These are phyloP conservation scores for Saccharomycopsis lassenensis DNA, from an alignment of 805 yeast species.

Conservation along the genomic window DNA sequence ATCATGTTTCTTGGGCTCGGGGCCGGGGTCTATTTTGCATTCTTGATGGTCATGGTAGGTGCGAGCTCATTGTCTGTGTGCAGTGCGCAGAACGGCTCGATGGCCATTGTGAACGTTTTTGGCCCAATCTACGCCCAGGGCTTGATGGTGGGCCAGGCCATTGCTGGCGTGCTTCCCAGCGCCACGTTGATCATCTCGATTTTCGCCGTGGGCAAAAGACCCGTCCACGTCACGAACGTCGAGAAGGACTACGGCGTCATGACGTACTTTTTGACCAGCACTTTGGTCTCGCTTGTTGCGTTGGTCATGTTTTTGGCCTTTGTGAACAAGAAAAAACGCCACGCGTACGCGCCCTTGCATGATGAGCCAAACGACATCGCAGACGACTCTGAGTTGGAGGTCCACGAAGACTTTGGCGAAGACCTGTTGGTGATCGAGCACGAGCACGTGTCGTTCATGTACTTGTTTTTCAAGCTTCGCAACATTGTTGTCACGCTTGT, in stretches of 20 bases:
- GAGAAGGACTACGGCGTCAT: slow-evolving; percentile 21
- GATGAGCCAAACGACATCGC: slow-evolving; percentile 17
- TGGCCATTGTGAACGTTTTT: slow-evolving; percentile 73
- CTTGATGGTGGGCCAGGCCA: slow-evolving; percentile 88
- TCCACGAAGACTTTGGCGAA: neutral
- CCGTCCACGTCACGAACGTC: slow-evolving; percentile 6
- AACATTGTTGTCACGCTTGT: slow-evolving; percentile 61
- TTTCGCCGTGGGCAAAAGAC: slow-evolving; percentile 20
- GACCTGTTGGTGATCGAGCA: neutral
- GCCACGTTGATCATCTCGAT: slow-evolving; percentile 51
- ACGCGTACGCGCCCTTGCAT: slow-evolving; percentile 10
- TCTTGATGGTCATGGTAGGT: slow-evolving; percentile 53
- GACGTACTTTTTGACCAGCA: slow-evolving; percentile 40
- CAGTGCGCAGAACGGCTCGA: slow-evolving; percentile 77
- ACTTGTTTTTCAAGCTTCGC: slow-evolving; percentile 52
- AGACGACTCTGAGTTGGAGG: slow-evolving; percentile 7
- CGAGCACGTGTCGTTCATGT: slow-evolving; percentile 44
- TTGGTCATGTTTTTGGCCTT: slow-evolving; percentile 30
- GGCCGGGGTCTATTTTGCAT: slow-evolving; percentile 27
- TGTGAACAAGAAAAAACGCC: slow-evolving; percentile 21
- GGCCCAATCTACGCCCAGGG: slow-evolving; percentile 79
- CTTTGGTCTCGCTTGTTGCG: slow-evolving; percentile 34
- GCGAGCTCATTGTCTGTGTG: slow-evolving; percentile 68
- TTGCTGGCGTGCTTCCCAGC: slow-evolving; percentile 89
- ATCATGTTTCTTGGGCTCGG: slow-evolving; percentile 26